Evolutionary conservation across 352 stramenopile species (phyloP), one percentile per base, ranked within the genome.

Genomic region (Globisporangium abappressorium): DNA sequence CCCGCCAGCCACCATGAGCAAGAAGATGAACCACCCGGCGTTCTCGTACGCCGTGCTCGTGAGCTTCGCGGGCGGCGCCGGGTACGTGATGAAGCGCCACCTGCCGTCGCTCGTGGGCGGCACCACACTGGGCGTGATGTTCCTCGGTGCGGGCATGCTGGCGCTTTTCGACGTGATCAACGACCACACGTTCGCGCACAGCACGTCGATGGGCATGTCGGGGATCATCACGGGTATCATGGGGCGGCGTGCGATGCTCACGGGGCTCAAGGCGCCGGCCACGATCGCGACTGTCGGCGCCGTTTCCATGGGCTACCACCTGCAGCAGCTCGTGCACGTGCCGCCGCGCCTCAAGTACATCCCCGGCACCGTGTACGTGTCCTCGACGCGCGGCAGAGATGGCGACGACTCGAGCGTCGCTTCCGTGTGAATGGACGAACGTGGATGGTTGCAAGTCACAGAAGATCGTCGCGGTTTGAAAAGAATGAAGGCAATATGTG

Each of bases 41-140:
- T 93, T 91, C 70, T 80, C 82, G 69, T 93, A 84, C 65, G 85
- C 85, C 14, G 80, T 84, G 11, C 75, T 93, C 59, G 71, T 87
- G 64, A 88, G 77, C 56, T 60, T 91, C 51, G 79, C 81, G 2
- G 85, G 85, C 28, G 85, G 85, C 47, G 71, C 80, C 0, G 81
- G 80, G 30, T 93, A 93, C 65, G 70, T 80, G 47, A 41, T 84
- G 41, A 90, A 90, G 75, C 73, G 76, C 51, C 78, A 90, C 65
- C 38, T 81, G 28, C 83, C 85, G 53, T 93, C 85, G 59, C 75
- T 93, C 30, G 76, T 93, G 11, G 85, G 81, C 18, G 84, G 85
- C 41, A 84, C 82, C n/a, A 62, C 67, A 14, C 67, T 93, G 2
- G 72, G 84, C n/a, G 74, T 91, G 24, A 78, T 73, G 26, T 93